Percentiles rank a stretch among this genome's conserved stretches.
Evolutionary conservation across 2,329 filamentous ascomycete genomes (phyloP).

Genomic region (Esteya vermicola): DNA sequence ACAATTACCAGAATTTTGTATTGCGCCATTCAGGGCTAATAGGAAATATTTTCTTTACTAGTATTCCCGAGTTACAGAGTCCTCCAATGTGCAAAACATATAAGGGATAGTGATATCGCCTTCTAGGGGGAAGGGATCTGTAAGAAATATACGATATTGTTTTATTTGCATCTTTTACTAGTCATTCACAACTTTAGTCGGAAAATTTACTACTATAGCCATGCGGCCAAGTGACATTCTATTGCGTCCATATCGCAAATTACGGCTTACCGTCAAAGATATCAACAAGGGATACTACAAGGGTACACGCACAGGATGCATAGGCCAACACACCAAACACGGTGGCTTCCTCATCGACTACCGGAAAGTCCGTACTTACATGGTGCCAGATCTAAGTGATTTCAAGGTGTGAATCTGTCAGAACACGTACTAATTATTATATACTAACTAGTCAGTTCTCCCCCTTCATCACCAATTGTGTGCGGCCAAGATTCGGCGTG

Average conservation of each 20-base stretch:
- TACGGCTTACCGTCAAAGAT: slow-evolving; percentile 81
- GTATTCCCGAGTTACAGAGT: no score
- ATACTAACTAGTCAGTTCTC: slow-evolving; percentile 45
- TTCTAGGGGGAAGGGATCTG: no score
- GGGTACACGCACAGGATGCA: slow-evolving; percentile 76
- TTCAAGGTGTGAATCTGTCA: slow-evolving; percentile 46
- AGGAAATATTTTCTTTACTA: no score
- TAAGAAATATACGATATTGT: slow-evolving; percentile 16
- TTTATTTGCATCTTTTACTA: not conserved
- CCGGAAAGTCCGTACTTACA: slow-evolving; percentile 80
- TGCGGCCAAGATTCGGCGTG: slow-evolving; percentile 31
- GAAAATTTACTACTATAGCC: slow-evolving; percentile 12
- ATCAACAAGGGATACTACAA: slow-evolving; percentile 94
- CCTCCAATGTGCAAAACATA: no score
- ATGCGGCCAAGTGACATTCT: slow-evolving; percentile 60
- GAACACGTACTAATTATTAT: not conserved
- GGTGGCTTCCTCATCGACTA: slow-evolving; percentile 78
- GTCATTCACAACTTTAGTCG: not conserved
- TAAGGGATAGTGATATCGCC: no score
- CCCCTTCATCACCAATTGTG: slow-evolving; percentile 56
- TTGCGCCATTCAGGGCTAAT: no score
- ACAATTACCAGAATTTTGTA: no score
- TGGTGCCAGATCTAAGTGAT: slow-evolving; percentile 49
- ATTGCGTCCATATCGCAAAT: slow-evolving; percentile 54
- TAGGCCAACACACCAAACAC: slow-evolving; percentile 71